phyloP scores from a whole-genome alignment of 2,329 filamentous ascomycete species.

The Trichophyton verrucosum region DNA sequence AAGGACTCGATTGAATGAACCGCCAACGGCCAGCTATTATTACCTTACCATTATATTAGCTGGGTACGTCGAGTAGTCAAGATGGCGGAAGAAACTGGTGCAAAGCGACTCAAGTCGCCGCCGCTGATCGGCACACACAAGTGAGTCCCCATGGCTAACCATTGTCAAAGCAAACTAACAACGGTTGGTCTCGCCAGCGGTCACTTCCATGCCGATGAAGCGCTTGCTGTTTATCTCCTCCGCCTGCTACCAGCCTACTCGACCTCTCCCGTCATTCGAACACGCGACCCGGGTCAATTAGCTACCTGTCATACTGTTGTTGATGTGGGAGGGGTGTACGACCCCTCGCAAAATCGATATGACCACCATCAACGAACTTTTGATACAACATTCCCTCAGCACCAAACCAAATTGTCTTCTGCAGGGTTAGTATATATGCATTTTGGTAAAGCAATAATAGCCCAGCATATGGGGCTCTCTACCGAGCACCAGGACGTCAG shows the following conservation, averaged over 20 bases:
- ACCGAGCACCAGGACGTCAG: constrained; percentile 55
- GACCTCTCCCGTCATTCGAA: constrained; percentile 64
- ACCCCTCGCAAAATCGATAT: constrained; percentile 62
- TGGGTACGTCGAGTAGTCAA: constrained; percentile 16
- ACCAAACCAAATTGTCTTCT: constrained; percentile 78
- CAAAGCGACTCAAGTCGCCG: constrained; percentile 67
- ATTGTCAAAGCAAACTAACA: not conserved
- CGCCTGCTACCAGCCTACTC: constrained; percentile 73
- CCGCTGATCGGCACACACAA: constrained; percentile 85
- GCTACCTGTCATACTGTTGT: constrained; percentile 85
- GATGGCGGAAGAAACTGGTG: constrained; percentile 60
- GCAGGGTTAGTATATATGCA: constrained; percentile 93
- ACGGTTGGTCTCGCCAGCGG: constrained; percentile 39
- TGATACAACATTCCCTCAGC: constrained; percentile 67
- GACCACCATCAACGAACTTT: constrained; percentile 98
- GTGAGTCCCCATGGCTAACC: constrained; percentile 22
- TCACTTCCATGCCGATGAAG: constrained; percentile 98
- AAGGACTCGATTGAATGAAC: not conserved
- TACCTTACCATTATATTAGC: not conserved
- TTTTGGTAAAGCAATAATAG: constrained; percentile 77
- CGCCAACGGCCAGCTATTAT: not conserved
- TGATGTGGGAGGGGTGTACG: constrained; percentile 93
- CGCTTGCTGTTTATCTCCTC: constrained; percentile 90
- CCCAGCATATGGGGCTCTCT: constrained; percentile 48
- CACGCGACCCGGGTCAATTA: constrained; percentile 68